phyloP scores from a whole-genome alignment of 257 asterid species.

The Plantago elongata region DNA sequence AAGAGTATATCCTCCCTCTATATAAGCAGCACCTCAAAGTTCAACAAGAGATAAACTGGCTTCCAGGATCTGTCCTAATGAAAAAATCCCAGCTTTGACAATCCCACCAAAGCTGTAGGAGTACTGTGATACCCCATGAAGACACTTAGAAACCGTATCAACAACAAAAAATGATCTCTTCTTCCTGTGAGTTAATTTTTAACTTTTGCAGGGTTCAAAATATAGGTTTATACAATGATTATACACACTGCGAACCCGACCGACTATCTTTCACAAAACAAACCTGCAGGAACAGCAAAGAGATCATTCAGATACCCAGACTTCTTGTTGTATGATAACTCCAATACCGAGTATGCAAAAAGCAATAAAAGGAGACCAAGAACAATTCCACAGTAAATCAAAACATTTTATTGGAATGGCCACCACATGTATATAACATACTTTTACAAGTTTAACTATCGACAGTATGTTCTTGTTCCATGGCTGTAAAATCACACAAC shows the following conservation, averaged over 20 bases:
- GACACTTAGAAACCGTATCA: constrained; percentile 15
- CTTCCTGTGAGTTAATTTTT: constrained; percentile 21
- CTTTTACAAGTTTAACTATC: constrained; percentile 29
- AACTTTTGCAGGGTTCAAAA: constrained; percentile 22
- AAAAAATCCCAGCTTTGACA: constrained; percentile 7
- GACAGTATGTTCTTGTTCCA: constrained; percentile 7
- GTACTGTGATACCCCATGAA: constrained; percentile 8
- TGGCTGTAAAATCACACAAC: constrained; percentile 26
- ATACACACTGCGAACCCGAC: constrained; percentile 50
- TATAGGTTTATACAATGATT: constrained; percentile 37
- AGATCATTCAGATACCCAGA: constrained; percentile 51
- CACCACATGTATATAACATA: constrained; percentile 16
- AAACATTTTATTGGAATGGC: constrained; percentile 20
- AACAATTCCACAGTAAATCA: constrained; percentile 1
- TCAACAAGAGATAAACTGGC: not conserved
- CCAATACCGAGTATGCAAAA: constrained; percentile 11
- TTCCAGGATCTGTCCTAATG: constrained; percentile 11
- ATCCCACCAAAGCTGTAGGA: constrained; percentile 26
- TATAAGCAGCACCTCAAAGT: not conserved
- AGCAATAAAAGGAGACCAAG: constrained; percentile 1
- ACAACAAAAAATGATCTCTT: constrained; percentile 14
- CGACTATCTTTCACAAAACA: constrained; percentile 58
- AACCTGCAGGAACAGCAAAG: constrained; percentile 85
- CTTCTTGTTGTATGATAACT: constrained; percentile 9
- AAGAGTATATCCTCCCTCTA: not conserved